Evolutionary conservation across 768 basidiomycete genomes (phyloP), one percentile per base, ranked within the genome.

Genomic region (Lactarius sanguifluus): DNA sequence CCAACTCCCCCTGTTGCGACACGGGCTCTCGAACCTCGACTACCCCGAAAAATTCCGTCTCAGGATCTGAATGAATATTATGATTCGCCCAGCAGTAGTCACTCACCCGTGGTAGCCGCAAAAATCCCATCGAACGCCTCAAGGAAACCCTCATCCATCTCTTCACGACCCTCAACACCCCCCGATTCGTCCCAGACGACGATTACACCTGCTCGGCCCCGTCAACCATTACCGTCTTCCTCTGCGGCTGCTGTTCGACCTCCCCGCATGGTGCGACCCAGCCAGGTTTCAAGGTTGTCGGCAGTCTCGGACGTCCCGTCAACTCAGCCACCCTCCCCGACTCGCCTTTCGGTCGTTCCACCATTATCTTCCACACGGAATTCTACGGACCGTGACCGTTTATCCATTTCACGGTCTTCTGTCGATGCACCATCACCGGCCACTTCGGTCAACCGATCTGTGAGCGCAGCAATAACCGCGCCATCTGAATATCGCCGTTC

Each of bases 271-370:
- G 32, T 50, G 28, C 32, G 43, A 28, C 30, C 69, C 15, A 59
- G 47, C 12, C 28, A 38, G 25, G 38, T 45, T 3, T 56, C 64
- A 5, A 40, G 23, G 32, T 30, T 34, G 23, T 57, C 45, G 0
- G 41, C 43, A 10, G 30, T 45, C 47, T 63, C 70, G 52, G 60
- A 63, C 12, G 23, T 52, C 16, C n/a, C 67, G 38, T 43, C 58
- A 2, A 58, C 59, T 38, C 68, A 57, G 18, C 34, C 54, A 7
- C 54, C 23, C 28, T 70, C 67, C 1, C 64, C 73, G 2, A 68
- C 71, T 20, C 66, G 66, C 28, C 55, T 64, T 36, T 61, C 73
- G 9, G 59, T 65, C 30, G 32, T 64, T n/a, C 52, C 70, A 8
- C 52, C 62, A 28, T 38, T 57, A 9, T 40, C 68, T 70, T 47